Conservation (phyloP, 202 grass and related monocot species). For the Panicum hallii region DNA sequence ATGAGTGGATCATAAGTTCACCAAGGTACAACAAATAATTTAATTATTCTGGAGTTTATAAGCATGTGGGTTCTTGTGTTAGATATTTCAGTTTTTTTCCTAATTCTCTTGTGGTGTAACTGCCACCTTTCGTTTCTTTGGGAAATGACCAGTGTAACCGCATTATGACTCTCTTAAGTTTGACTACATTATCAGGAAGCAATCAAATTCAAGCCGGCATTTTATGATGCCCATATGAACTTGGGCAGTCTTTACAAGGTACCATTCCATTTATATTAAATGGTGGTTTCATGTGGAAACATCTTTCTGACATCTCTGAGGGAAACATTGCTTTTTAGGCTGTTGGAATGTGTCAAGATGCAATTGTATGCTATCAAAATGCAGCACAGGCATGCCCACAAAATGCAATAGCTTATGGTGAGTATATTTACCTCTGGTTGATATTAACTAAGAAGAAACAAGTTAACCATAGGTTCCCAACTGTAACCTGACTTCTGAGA, state of each 20-base stretch:
- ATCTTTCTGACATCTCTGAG: slow-evolving; percentile 19
- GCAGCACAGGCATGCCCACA: slow-evolving; percentile 39
- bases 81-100: neutral
- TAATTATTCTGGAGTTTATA: neutral
- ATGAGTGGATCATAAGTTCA: neutral
- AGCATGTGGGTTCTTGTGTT: neutral
- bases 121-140: neutral
- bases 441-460: slow-evolving; percentile 21
- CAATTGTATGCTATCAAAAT: slow-evolving; percentile 47
- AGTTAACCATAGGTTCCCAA: neutral
- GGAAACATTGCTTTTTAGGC: neutral
- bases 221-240: slow-evolving; percentile 44
- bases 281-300: slow-evolving; percentile 11
- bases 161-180: slow-evolving; percentile 4
- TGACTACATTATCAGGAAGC: slow-evolving; percentile 38
- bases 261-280: neutral
- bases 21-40: neutral
- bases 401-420: slow-evolving; percentile 49
- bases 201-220: slow-evolving; percentile 36
- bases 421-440: slow-evolving; percentile 24
- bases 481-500: slow-evolving; percentile 18
- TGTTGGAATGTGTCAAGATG: slow-evolving; percentile 46
- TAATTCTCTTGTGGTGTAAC: slow-evolving; percentile 13
- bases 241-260: slow-evolving; percentile 54
- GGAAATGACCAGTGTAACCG: neutral